Base-by-base conservation (phyloP, 2,329 filamentous ascomycete genomes). In the Rosellinia necatrix region DNA sequence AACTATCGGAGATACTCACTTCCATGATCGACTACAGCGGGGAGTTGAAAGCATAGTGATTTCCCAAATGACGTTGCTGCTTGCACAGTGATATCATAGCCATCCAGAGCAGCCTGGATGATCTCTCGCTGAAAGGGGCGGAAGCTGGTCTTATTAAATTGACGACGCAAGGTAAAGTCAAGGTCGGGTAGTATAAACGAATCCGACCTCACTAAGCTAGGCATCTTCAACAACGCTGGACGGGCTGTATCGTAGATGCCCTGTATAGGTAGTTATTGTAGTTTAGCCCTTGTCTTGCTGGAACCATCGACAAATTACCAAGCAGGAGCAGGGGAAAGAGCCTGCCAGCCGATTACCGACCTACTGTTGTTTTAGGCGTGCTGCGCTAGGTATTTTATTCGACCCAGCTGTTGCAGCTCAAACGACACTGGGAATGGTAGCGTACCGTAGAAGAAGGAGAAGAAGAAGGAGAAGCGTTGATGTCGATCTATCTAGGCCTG, bases 51-150 rank as follows among this genome's bases (percentile, higher is more conserved):
- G 75, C 93, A 97, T 49, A 97, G 74, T 68, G 91, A 96, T 74
- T 97, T 97, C 37, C 92, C 93, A 71, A 97, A 97, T 8, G 88
- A 91, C 3, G 90, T 92, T 51, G 90, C 90, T 42, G 93, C 93
- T 73, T 97, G 93, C 1, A 97, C 82, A 69, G 96, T 97, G 30
- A 97, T 89, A 86, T 97, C 93, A 60, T 92, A 81, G 13, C 91
- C 89, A 53, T 89, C 84, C 7, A 97, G 79, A 2, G 90, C 90
- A 6, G 91, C 89, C 55, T 82, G 80, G 52, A 97, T 93, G 53
- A 97, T 92, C 68, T 97, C 92, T 57, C 90, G 85, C 70, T 97
- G 93, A 32, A 90, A 78, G 9, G 92, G 91, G 65, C 91, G 66
- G 53, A 72, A 89, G 19, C 76, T 72, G 15, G 75, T 73, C 66